These are phyloP conservation scores for Debaryomyces tyrocola DNA, from an alignment of 805 yeast species.

Conservation along the genomic window DNA sequence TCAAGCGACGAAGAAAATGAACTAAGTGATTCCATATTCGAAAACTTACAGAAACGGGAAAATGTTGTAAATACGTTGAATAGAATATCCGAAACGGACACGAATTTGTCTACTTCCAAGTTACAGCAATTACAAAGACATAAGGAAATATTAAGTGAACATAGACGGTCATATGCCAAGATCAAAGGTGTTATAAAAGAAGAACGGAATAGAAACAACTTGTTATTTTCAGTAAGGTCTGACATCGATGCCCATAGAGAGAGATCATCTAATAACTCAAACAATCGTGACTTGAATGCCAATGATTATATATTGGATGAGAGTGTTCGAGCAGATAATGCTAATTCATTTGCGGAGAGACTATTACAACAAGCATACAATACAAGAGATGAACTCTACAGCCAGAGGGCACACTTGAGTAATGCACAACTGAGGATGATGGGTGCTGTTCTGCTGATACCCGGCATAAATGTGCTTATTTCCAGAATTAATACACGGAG, in stretches of 20 bases:
- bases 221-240: slow-evolving; percentile 71
- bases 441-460: slow-evolving; percentile 64
- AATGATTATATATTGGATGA: slow-evolving; percentile 81
- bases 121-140: slow-evolving; percentile 82
- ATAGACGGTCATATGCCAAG: slow-evolving; percentile 59
- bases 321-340: slow-evolving; percentile 65
- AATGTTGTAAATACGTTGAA: slow-evolving; percentile 51
- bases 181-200: slow-evolving; percentile 60
- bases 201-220: slow-evolving; percentile 73
- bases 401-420: slow-evolving; percentile 66
- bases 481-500: slow-evolving; percentile 84
- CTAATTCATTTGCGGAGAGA: slow-evolving; percentile 75
- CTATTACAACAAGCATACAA: slow-evolving; percentile 82
- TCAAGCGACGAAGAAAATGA: slow-evolving; percentile 23
- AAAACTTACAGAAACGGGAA: slow-evolving; percentile 42
- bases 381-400: slow-evolving; percentile 79
- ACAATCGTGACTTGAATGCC: slow-evolving; percentile 34
- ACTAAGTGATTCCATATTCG: slow-evolving; percentile 21
- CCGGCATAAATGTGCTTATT: slow-evolving; percentile 78
- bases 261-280: slow-evolving; percentile 19
- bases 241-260: slow-evolving; percentile 74
- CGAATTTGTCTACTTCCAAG: slow-evolving; percentile 66
- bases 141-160: slow-evolving; percentile 71
- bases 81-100: slow-evolving; percentile 55
- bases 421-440: slow-evolving; percentile 65